Evolutionary conservation across 257 asterid genomes (phyloP), one percentile per base, ranked within the genome.

Genomic region (Agastache rugosa): DNA sequence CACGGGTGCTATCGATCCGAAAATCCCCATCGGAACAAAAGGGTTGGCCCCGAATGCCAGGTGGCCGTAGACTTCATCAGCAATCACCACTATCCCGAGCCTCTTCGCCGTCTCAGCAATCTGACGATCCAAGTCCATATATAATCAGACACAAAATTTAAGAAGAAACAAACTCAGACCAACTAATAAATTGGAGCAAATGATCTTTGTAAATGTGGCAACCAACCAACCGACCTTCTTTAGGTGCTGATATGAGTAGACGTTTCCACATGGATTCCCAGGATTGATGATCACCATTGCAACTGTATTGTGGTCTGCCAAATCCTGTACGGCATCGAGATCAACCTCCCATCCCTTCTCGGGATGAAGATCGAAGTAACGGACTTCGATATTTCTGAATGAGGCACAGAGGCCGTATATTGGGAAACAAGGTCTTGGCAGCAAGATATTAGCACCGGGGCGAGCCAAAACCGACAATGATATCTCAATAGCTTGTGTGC

Each of bases 261-360:
- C 97, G 63, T 85, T 93, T 47, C 98, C 98, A 79, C 98, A 93
- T 8, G 98, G 98, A 86, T 93, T 93, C 11, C 97, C 98, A 0
- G 98, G 98, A 81, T 93, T 93, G 53, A 93, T 93, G 78, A 89
- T 73, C 23, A 87, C 97, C 63, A 93, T 78, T 11, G 87, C 97
- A 9, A 91, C 85, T 0, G 98, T 93, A 35, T 91, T 91, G 61
- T 79, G 87, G 80, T 93, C 97, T 0, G 93, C 96, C 50, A 93
- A 88, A 53, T 85, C 81, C 78, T 85, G 89, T 2, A 91, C 88
- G 14, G 89, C 80, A 23, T 74, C 11, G 9, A 93, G 89, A 80
- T 93, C 88, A 58, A 93, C 96, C 81, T 91, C 96, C 96, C 98
- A 93, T 14, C 85, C 87, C 31, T 85, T 73, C 14, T 76, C 92